A percentile compares a stretch with the other conserved stretches of the same genome.
Evolutionary conservation across 2,329 filamentous ascomycete species (phyloP).

Genomic region (Cladobotryum mycophilum): DNA sequence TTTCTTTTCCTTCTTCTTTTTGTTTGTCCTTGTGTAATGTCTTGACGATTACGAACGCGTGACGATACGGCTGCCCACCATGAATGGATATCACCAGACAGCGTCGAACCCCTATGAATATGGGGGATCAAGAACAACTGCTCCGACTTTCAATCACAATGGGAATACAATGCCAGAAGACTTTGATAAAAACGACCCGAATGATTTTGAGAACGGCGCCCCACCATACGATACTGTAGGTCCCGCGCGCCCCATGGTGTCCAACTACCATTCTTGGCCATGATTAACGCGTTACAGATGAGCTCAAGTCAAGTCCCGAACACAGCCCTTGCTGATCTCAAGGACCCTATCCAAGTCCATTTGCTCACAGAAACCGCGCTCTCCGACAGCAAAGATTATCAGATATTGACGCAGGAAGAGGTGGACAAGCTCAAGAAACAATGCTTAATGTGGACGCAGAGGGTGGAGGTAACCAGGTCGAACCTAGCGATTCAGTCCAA

Average conservation of each 20-base stretch:
- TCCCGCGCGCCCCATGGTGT: constrained; percentile 4
- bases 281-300: constrained; percentile 32
- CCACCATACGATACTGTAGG: constrained; percentile 54
- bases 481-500: constrained; percentile 88
- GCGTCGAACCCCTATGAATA: constrained; percentile 31
- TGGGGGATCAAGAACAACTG: constrained; percentile 25
- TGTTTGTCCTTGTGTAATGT: constrained; percentile 12
- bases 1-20: neutral
- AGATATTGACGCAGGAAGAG: constrained; percentile 85
- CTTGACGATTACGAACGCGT: constrained; percentile 18
- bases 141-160: constrained; percentile 37
- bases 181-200: constrained; percentile 47
- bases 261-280: neutral
- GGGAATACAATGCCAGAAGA: constrained; percentile 47
- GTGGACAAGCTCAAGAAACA: constrained; percentile 90
- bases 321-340: constrained; percentile 53
- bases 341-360: constrained; percentile 77
- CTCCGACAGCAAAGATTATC: constrained; percentile 76
- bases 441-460: constrained; percentile 61
- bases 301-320: constrained; percentile 48
- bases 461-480: constrained; percentile 74
- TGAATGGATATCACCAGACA: constrained; percentile 34
- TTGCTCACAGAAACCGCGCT: constrained; percentile 90
- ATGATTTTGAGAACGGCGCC: constrained; percentile 32
- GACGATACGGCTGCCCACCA: constrained; percentile 19